Evolutionary conservation across 2,329 filamentous ascomycete species (phyloP), one percentile per base, ranked within the genome.

Genomic region (Talaromyces marneffei): DNA sequence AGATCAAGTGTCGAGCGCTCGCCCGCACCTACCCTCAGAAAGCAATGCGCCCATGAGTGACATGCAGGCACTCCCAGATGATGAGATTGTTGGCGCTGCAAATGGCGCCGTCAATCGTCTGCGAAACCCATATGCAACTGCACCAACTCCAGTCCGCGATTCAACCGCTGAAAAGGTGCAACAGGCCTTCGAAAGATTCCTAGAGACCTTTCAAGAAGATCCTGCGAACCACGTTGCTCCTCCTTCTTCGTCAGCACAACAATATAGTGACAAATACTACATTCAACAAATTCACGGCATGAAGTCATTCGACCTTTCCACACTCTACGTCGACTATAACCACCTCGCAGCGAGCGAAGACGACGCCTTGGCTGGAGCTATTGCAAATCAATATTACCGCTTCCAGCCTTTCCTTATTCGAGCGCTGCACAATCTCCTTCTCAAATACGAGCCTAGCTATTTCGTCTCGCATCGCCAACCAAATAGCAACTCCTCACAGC

Each of bases 371-470:
- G 91, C 93, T 44, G 87, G 91, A 64, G 93, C 91, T 56, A 89
- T 97, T 64, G 88, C 92, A 66, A 87, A 87, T 68, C 89, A 95
- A 71, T 97, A 97, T 80, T 97, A 97, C 76, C 90, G 94, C 67
- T 96, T 96, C 73, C 83, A 95, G 25, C 94, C 94, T 2, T 99
- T 94, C 74, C 85, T 99, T 70, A 91, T 90, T 23, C 86, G 89
- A 65, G 92, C 89, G 27, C 80, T 99, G 46, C 92, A 99, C 78
- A 95, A 92, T 70, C 86, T 96, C 76, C 95, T 99, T 68, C 88
- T 91, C 67, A 96, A 96, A 78, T 89, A 97, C 77, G 93, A 97
- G 75, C 91, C 94, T 4, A 84, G 89, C 72, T 99, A 97, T 78
- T 97, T 96, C 78, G 85, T 90, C 68, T 89, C 95, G 71, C 93